These are phyloP conservation scores for Cryphonectria radicalis DNA, from an alignment of 2,329 filamentous ascomycete genomes.

Conservation along the genomic window DNA sequence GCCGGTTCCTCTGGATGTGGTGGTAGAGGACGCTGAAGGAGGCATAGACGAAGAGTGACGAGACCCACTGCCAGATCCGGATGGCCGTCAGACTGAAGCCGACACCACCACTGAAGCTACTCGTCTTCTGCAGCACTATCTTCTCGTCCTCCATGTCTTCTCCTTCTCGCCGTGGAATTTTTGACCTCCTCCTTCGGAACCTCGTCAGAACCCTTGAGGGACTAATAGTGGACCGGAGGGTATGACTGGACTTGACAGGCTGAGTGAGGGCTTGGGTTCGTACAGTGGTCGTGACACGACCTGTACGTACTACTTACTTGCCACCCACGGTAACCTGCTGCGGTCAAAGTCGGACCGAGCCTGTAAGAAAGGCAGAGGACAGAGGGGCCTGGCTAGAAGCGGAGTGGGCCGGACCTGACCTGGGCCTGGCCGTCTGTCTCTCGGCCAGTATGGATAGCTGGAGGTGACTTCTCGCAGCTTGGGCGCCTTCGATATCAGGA, in stretches of 20 bases:
- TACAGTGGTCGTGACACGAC: background rate
- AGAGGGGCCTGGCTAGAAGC: background rate
- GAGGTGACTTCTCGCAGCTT: constrained; percentile 6
- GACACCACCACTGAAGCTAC: constrained; percentile 29
- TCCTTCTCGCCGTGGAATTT: background rate
- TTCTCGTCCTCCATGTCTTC: constrained; percentile 26
- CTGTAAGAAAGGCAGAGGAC: background rate
- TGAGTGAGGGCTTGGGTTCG: background rate
- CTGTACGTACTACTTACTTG: background rate
- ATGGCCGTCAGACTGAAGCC: constrained; percentile 29
- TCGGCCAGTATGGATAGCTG: background rate
- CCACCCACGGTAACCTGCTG: background rate
- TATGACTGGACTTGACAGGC: background rate
- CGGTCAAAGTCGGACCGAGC: background rate
- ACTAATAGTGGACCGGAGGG: background rate
- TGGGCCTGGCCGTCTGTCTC: background rate
- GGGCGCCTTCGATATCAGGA: constrained; percentile 16
- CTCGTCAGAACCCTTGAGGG: background rate
- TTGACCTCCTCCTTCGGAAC: background rate
- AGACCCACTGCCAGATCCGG: constrained; percentile 33
- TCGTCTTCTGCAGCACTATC: background rate
- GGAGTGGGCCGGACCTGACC: background rate
- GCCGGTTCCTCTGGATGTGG: constrained; percentile 20
- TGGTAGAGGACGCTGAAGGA: constrained; percentile 28
- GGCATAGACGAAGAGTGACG: constrained; percentile 38